phyloP scores from a whole-genome alignment of 192 early-diverging fungal genomes.

The Linderina pennispora region DNA sequence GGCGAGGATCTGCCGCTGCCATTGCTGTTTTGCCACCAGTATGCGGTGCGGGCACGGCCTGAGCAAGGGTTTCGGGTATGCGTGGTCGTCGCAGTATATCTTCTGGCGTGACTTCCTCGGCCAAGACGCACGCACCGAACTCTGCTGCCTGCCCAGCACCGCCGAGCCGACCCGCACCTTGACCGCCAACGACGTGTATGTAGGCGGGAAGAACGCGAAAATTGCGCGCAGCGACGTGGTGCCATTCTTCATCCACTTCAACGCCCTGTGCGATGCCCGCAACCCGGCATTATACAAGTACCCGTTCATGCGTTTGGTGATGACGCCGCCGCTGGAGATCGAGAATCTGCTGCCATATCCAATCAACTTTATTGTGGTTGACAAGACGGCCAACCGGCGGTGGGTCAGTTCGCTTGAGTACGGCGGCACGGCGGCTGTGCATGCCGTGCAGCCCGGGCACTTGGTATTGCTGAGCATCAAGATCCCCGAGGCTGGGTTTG shows the following conservation, averaged over 20 bases:
- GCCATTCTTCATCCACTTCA: slow-evolving; percentile 42
- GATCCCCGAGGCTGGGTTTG: slow-evolving; percentile 70
- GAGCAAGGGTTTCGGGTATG: slow-evolving; percentile 74
- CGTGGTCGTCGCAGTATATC: slow-evolving; percentile 73
- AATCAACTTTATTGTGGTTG: slow-evolving; percentile 71
- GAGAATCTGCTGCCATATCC: slow-evolving; percentile 95
- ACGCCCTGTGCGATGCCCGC: slow-evolving; percentile 23
- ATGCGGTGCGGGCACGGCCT: slow-evolving; percentile 73
- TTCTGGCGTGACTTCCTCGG: slow-evolving; percentile 75
- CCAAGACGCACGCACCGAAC: slow-evolving; percentile 37
- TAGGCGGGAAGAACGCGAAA: neutral
- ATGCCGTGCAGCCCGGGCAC: slow-evolving; percentile 79
- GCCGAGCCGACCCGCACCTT: neutral
- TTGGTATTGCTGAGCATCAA: slow-evolving; percentile 69
- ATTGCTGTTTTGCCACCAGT: slow-evolving; percentile 76
- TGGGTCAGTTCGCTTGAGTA: slow-evolving; percentile 58
- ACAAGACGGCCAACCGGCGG: slow-evolving; percentile 65
- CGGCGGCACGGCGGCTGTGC: slow-evolving; percentile 68
- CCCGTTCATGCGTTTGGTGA: slow-evolving; percentile 72
- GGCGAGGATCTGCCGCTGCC: slow-evolving; percentile 83
- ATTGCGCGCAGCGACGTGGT: slow-evolving; percentile 5
- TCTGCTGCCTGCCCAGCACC: slow-evolving; percentile 45
- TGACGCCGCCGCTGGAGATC: slow-evolving; percentile 76
- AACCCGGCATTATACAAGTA: slow-evolving; percentile 52
- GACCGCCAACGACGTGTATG: neutral